A percentile compares a stretch with the other conserved stretches of the same genome.
phyloP scores from a whole-genome alignment of 2,329 filamentous ascomycete species.

The Pyrenochaeta sp. region DNA sequence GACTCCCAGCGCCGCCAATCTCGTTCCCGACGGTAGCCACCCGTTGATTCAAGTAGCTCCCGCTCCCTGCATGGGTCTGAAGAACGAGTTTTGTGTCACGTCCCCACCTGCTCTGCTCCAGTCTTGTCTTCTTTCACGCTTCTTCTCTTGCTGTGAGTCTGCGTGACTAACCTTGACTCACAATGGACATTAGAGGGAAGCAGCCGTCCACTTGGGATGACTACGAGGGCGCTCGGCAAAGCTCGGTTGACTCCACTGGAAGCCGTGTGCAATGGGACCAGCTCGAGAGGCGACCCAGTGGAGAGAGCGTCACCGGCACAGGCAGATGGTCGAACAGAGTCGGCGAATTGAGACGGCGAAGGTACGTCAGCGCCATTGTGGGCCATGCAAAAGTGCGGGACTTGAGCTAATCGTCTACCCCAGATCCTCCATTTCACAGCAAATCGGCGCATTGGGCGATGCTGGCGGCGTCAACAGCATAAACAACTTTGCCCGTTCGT shows the following conservation, averaged over 20 bases:
- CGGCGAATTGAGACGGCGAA: conserved; percentile 47
- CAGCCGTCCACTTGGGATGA: conserved; percentile 57
- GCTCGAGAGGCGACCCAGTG: conserved; percentile 40
- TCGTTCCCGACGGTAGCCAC: conserved; percentile 39
- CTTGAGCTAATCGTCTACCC: conserved; percentile 7
- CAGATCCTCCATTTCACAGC: conserved; percentile 60
- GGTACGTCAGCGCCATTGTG: conserved; percentile 29
- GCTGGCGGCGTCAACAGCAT: conserved; percentile 93
- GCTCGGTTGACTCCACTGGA: conserved; percentile 51
- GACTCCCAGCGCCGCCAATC: conserved; percentile 26
- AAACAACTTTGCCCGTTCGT: conserved; percentile 90
- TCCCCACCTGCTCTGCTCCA: conserved; percentile 18
- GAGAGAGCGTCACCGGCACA: conserved; percentile 39
- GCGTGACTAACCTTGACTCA: conserved; percentile 7
- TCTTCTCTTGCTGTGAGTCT: conserved; percentile 6
- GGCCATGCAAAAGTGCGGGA: conserved; percentile 7
- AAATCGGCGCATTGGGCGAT: conserved; percentile 65
- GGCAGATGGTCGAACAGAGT: conserved; percentile 31
- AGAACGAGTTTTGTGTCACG: conserved; percentile 27
- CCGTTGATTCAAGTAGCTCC: conserved; percentile 40
- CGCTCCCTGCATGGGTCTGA: conserved; percentile 38
- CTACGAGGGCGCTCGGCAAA: conserved; percentile 54
- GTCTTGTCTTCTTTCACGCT: conserved; percentile 3
- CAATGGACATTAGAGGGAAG: conserved; percentile 50
- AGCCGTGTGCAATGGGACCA: conserved; percentile 52